Conservation (phyloP, 2,329 filamentous ascomycete genomes). For the Alternaria sp. region DNA sequence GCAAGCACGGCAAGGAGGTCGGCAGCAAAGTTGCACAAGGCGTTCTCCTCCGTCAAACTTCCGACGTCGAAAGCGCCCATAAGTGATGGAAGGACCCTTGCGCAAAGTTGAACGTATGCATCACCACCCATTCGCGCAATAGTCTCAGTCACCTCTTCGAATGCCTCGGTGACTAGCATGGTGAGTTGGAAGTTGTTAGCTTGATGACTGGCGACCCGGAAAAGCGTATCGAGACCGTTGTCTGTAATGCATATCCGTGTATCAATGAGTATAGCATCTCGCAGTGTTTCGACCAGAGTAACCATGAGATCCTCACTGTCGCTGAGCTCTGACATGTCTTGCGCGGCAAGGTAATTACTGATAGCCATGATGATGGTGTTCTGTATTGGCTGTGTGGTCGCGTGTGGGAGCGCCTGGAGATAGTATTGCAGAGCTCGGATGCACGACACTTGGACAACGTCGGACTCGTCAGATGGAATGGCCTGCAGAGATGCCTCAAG, state of each 20-base stretch:
- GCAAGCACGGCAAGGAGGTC: conserved; percentile 83
- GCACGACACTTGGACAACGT: conserved; percentile 91
- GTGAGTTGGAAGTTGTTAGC: conserved; percentile 91
- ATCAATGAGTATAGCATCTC: conserved; percentile 83
- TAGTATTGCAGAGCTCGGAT: conserved; percentile 83
- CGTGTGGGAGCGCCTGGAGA: conserved; percentile 62
- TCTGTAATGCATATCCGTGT: conserved; percentile 76
- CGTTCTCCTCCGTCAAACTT: conserved; percentile 82
- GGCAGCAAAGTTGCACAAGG: conserved; percentile 84
- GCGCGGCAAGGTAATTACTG: conserved; percentile 76
- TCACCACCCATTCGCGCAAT: conserved; percentile 71
- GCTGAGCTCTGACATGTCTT: conserved; percentile 82
- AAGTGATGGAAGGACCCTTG: conserved; percentile 85
- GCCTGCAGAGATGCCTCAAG: conserved; percentile 77
- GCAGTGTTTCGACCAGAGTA: conserved; percentile 84
- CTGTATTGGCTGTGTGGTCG: conserved; percentile 66
- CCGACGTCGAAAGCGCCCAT: conserved; percentile 91
- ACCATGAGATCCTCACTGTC: conserved; percentile 93
- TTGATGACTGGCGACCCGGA: conserved; percentile 86
- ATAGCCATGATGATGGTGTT: conserved; percentile 66
- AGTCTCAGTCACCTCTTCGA: conserved; percentile 82
- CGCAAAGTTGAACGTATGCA: conserved; percentile 79
- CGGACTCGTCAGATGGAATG: conserved; percentile 77
- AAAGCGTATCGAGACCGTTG: conserved; percentile 82
- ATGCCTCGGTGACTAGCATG: conserved; percentile 85